A percentile compares a stretch with the other conserved stretches of the same genome.
Conservation (phyloP, 139 green algal species). For the Asterochloris sp. region DNA sequence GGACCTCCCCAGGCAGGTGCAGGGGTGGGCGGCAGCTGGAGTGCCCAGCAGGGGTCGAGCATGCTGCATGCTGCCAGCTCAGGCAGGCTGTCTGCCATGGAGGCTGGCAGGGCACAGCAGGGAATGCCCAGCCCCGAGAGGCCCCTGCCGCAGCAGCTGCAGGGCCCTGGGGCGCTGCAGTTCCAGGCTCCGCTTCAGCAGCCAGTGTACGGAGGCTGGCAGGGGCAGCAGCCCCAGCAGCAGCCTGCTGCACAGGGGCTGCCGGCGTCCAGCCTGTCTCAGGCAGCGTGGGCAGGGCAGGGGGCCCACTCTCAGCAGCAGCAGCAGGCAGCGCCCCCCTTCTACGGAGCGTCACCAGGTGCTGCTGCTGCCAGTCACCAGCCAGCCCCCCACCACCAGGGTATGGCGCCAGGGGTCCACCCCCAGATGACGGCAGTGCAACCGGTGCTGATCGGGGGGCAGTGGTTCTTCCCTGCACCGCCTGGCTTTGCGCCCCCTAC, state of each 20-base stretch:
- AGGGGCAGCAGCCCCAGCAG: background rate
- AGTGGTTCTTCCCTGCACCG: conserved; percentile 12
- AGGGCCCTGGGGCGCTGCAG: background rate
- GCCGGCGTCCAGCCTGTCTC: too few relatives aligned
- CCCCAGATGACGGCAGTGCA: background rate
- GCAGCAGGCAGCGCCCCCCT: background rate
- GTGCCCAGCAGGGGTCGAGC: too few relatives aligned
- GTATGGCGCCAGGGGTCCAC: background rate
- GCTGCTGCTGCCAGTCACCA: background rate
- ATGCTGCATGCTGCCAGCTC: background rate
- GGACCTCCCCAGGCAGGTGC: too few relatives aligned
- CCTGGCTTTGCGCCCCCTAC: conserved; percentile 1
- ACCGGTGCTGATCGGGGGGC: background rate
- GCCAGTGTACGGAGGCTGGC: too few relatives aligned
- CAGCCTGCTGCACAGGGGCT: background rate
- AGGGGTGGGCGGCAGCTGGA: too few relatives aligned
- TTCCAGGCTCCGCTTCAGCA: background rate
- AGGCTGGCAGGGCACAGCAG: background rate
- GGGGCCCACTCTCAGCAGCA: background rate
- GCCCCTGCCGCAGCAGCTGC: background rate
- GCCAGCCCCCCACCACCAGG: too few relatives aligned
- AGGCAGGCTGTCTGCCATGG: background rate
- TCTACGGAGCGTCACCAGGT: background rate
- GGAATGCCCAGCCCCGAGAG: background rate
- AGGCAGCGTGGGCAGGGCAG: background rate